Evolutionary conservation across 805 yeast genomes (phyloP).

Genomic region (Saccharomyces eubayanus): DNA sequence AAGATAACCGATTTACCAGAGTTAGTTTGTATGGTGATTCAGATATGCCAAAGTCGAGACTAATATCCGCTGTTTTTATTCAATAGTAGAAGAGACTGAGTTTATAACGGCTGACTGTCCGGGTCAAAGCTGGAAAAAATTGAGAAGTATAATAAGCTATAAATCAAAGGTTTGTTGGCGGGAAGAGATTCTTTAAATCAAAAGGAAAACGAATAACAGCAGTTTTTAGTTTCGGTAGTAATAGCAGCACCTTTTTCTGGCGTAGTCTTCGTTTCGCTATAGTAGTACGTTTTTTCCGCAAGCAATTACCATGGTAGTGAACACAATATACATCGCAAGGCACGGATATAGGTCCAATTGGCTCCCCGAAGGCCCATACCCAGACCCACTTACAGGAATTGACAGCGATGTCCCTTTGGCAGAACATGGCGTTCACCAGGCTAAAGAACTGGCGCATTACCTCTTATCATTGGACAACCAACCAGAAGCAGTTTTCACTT

Average conservation of each 20-base stretch:
- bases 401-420: constrained; percentile 86
- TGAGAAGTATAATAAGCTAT: not conserved
- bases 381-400: constrained; percentile 79
- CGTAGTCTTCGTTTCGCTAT: not conserved
- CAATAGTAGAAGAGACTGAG: not conserved
- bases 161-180: not conserved
- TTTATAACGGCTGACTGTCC: not conserved
- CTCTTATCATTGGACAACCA: constrained; percentile 43
- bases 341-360: constrained; percentile 91
- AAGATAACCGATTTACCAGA: not conserved
- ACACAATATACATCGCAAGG: constrained; percentile 62
- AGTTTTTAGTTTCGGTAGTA: too few relatives aligned
- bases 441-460: constrained; percentile 64
- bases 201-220: too few relatives aligned
- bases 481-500: constrained; percentile 64
- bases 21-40: not conserved
- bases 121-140: not conserved
- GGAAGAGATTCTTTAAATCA: too few relatives aligned
- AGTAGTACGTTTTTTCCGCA: not conserved
- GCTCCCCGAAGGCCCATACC: constrained; percentile 61
- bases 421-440: constrained; percentile 80
- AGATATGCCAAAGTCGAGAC: not conserved
- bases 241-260: not conserved
- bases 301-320: constrained; percentile 35
- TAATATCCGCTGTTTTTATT: not conserved